Conservation (phyloP, 805 yeast species). For the Wickerhamiella musiphila region DNA sequence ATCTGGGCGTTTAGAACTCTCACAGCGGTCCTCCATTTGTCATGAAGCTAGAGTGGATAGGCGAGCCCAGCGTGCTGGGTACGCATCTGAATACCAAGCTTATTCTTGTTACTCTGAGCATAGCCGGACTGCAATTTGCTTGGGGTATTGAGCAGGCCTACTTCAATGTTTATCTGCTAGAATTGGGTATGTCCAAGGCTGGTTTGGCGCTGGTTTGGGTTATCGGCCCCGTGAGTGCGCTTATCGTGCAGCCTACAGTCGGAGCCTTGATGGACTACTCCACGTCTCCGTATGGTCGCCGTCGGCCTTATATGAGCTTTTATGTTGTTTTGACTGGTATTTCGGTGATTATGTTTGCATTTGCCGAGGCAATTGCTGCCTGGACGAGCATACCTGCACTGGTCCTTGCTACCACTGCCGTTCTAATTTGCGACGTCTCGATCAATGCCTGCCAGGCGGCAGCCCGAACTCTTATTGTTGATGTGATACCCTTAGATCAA, state of each 20-base stretch:
- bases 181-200: conserved; percentile 43
- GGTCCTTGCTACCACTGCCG: conserved; percentile 23
- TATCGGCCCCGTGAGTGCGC: conserved; percentile 49
- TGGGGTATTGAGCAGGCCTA: conserved; percentile 53
- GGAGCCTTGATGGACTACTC: conserved; percentile 37
- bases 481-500: conserved; percentile 37
- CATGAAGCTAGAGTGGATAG: conserved; percentile 15
- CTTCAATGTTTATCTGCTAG: conserved; percentile 43
- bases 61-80: conserved; percentile 12
- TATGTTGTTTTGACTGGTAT: conserved; percentile 30
- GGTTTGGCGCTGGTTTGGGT: conserved; percentile 43
- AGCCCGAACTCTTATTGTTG: conserved; percentile 43
- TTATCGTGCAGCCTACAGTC: conserved; percentile 45
- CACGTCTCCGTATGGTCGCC: conserved; percentile 26
- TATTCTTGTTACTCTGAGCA: conserved; percentile 17
- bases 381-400: conserved; percentile 23
- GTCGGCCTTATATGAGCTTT: conserved; percentile 43
- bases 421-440: conserved; percentile 38
- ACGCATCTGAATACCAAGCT: conserved; percentile 7
- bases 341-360: conserved; percentile 26
- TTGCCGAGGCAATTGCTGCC: conserved; percentile 26
- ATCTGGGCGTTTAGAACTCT: background rate
- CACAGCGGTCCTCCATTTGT: background rate
- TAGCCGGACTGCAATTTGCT: conserved; percentile 45
- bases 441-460: conserved; percentile 44